Conservation (phyloP, 352 stramenopile genomes). For the Globisporangium spinosum region DNA sequence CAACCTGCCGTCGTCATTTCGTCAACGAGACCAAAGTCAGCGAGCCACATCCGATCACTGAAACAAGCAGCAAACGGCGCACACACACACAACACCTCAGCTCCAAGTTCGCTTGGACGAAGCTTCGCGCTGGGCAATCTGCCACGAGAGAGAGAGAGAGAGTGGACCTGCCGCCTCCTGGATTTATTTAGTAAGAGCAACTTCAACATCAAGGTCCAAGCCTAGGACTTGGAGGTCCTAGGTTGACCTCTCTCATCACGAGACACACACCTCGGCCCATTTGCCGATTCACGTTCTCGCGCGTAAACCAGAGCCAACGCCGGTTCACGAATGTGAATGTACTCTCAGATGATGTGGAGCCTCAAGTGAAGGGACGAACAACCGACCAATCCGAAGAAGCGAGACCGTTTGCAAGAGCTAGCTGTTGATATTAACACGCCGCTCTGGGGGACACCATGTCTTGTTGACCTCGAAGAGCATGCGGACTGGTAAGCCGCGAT, state of each 20-base stretch:
- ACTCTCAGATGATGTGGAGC: too few relatives aligned
- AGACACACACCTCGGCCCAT: neutral
- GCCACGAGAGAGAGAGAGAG: neutral
- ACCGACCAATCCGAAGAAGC: neutral
- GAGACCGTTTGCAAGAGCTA: neutral
- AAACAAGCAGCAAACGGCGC: neutral
- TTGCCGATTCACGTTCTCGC: neutral
- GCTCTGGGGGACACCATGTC: too few relatives aligned
- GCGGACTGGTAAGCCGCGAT: neutral
- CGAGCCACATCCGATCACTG: slow-evolving; percentile 2
- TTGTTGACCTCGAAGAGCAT: neutral
- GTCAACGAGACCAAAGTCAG: neutral
- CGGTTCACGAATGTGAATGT: too few relatives aligned
- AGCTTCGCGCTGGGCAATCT: neutral
- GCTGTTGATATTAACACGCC: too few relatives aligned
- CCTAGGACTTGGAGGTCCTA: too few relatives aligned
- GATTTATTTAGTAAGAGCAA: slow-evolving; percentile 6
- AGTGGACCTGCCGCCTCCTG: neutral
- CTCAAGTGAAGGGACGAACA: too few relatives aligned
- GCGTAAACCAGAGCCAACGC: too few relatives aligned
- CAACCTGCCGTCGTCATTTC: neutral
- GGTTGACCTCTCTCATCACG: neutral
- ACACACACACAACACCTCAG: too few relatives aligned
- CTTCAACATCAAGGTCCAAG: neutral
- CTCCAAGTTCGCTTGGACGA: neutral